Base-by-base conservation (phyloP, 2,329 filamentous ascomycete species). In the Alternaria ventricosa region DNA sequence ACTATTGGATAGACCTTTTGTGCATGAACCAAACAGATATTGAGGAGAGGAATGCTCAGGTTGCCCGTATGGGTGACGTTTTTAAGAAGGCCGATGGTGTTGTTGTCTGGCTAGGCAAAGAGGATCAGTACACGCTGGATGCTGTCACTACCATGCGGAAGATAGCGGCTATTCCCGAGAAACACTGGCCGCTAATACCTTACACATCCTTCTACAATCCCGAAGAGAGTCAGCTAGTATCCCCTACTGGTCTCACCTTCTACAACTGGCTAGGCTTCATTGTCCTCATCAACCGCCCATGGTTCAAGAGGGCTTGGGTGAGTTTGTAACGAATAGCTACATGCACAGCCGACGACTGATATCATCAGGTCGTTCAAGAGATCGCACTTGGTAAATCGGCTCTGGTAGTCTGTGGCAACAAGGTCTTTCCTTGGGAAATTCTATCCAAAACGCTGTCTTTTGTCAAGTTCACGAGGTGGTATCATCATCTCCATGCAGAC, bases 1-100 rank as follows among this genome's bases (percentile, higher is more conserved):
- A 74, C 45, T 69, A 75, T 49, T 78, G 74, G 75, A 69, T 77
- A 23, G 76, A 77, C 62, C 68, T 72, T 20, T 53, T 77, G n/a
- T 78, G 74, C 61, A 67, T 78, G 54, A 54, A 78, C 50, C 74
- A 78, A 57, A 36, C 61, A 15, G 68, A 75, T 49, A 63, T 70
- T 10, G 22, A 60, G 11, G 75, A 78, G 54, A 49, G 72, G 27
- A 76, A 72, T 44, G 47, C 50, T 7, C 74, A 77, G 45, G 74
- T 78, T 18, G 64, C 71, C 18, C 67, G 64, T 18, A 78, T 78
- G 75, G 73, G 69, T 3, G 64, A 71, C 12, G 75, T 78, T 25
- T 78, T 74, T 59, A 63, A 63, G 46, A 60, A 54, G 58, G 72
- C 75, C 10, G 47, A 68, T 18, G 66, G 67, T 25, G 71, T 76